Conservation (phyloP, 2,329 filamentous ascomycete species). For the Fusarium siculi region DNA sequence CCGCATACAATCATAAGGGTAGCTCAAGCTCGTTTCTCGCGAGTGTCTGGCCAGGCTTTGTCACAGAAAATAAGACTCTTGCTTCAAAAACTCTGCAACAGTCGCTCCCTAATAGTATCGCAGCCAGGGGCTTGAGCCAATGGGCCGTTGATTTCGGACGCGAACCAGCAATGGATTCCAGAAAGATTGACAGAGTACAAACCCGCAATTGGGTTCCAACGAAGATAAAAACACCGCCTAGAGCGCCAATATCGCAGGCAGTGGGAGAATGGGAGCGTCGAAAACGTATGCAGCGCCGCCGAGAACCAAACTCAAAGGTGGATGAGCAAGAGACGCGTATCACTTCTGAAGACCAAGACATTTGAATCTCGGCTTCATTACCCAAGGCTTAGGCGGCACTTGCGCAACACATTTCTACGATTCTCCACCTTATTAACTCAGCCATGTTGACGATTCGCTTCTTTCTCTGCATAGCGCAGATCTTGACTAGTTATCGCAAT, state of each 20-base stretch:
- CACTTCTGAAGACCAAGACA: constrained; percentile 9
- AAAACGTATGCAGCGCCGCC: neutral
- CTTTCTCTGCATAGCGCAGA: constrained; percentile 13
- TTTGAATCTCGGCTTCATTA: constrained; percentile 3
- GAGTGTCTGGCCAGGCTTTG: constrained; percentile 55
- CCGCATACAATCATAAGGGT: constrained; percentile 54
- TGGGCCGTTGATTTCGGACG: constrained; percentile 52
- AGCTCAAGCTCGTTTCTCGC: constrained; percentile 52
- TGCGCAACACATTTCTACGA: constrained; percentile 31
- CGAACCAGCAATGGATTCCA: constrained; percentile 10
- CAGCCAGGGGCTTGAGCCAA: constrained; percentile 54
- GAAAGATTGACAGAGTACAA: constrained; percentile 24
- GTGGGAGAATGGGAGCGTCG: neutral
- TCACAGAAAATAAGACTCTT: constrained; percentile 49
- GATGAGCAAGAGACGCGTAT: constrained; percentile 10
- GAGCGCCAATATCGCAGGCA: neutral
- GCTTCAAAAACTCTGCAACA: constrained; percentile 51
- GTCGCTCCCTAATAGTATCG: constrained; percentile 53
- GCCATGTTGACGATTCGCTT: constrained; percentile 21
- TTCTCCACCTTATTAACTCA: constrained; percentile 31
- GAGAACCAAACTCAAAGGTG: neutral
- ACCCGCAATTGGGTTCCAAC: constrained; percentile 31
- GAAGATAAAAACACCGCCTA: constrained; percentile 9
- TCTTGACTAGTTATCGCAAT: constrained; percentile 22
- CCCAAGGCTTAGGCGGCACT: constrained; percentile 30